Percentiles rank a stretch among this genome's conserved stretches.
Conservation (phyloP, 257 asterid species). For the Euphrasia confusa region DNA sequence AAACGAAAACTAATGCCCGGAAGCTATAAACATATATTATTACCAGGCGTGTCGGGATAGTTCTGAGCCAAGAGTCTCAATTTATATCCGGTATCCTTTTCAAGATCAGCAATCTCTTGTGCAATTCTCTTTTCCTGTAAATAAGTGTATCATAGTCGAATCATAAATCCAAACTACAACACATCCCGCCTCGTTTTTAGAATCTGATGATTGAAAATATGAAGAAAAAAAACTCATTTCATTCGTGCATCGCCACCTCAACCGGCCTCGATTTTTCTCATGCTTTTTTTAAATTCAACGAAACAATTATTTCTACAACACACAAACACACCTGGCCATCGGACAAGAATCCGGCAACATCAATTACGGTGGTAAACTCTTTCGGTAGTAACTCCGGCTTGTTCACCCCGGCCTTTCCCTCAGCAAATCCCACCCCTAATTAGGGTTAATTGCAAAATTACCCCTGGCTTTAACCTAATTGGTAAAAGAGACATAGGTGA, state of each 20-base stretch:
- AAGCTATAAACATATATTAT: not conserved
- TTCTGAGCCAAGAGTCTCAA: constrained; percentile 87
- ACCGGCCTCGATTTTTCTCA: not conserved
- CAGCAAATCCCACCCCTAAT: constrained; percentile 67
- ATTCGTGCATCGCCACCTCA: not conserved
- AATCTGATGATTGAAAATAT: too few species aligned
- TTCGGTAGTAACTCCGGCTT: constrained; percentile 87
- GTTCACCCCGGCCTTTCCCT: constrained; percentile 73
- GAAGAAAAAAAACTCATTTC: too few species aligned
- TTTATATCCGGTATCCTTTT: constrained; percentile 83
- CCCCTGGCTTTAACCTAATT: not conserved
- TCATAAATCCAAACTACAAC: too few species aligned
- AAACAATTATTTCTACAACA: constrained; percentile 6
- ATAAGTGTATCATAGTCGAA: not conserved
- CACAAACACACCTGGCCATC: constrained; percentile 71
- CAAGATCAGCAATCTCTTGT: constrained; percentile 65
- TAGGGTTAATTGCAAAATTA: not conserved
- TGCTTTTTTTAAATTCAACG: not conserved
- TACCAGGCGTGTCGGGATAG: constrained; percentile 95
- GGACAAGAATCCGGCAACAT: constrained; percentile 94
- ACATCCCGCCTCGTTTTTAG: too few species aligned
- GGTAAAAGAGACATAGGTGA: not conserved
- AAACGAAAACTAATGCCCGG: not conserved
- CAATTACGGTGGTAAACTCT: constrained; percentile 68
- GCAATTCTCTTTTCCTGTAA: constrained; percentile 71